These are phyloP conservation scores for Aspergillaceae sp. DNA, from an alignment of 2,329 filamentous ascomycete genomes.

Conservation along the genomic window DNA sequence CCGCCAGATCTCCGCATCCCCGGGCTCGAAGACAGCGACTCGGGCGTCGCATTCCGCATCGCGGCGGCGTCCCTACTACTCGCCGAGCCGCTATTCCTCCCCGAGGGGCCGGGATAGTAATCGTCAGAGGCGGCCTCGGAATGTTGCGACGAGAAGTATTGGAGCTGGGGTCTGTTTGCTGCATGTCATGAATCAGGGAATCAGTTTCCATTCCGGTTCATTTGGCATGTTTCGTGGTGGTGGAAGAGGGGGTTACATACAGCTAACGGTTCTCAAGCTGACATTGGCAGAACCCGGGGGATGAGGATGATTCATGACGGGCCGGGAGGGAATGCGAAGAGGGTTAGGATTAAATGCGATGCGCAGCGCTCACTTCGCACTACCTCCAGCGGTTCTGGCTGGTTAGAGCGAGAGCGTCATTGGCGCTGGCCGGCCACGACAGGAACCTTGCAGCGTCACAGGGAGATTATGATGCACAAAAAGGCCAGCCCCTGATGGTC, in stretches of 20 bases:
- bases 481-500: no score
- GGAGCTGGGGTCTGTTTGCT: conserved; percentile 39
- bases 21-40: conserved; percentile 16
- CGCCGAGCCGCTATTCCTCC: conserved; percentile 28
- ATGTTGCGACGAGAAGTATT: conserved; percentile 35
- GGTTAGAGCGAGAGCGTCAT: no score
- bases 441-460: no score
- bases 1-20: no score
- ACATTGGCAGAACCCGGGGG: conserved; percentile 12
- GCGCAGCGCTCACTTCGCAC: not conserved
- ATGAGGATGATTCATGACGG: conserved; percentile 18
- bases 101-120: conserved; percentile 39
- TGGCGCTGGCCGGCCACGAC: no score
- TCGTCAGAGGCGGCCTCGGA: conserved; percentile 43
- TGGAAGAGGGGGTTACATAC: conserved; percentile 17
- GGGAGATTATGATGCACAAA: no score
- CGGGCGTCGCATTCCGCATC: conserved; percentile 38
- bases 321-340: not conserved
- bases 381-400: not conserved
- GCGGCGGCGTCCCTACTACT: conserved; percentile 28
- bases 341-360: not conserved
- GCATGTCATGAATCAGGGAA: conserved; percentile 1
- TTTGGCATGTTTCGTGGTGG: not conserved
- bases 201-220: no score
- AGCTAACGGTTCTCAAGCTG: conserved; percentile 31